These are phyloP conservation scores for Magnolia kwangsiensis DNA, from an alignment of 164 flowering plant species.

Conservation along the genomic window DNA sequence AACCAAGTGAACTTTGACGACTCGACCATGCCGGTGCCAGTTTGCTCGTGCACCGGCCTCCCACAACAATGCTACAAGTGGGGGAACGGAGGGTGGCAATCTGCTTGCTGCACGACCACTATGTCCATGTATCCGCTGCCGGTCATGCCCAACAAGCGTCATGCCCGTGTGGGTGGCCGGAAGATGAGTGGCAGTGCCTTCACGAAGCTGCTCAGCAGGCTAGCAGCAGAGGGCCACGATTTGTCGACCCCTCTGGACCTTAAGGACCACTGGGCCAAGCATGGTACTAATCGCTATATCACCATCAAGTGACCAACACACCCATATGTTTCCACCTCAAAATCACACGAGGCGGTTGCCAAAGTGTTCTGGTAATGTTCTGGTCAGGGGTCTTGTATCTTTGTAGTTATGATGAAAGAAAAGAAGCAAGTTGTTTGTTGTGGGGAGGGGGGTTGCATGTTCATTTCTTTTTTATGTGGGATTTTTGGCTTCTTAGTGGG, in stretches of 20 bases:
- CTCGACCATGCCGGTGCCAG: conserved; percentile 37
- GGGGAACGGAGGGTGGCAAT: conserved; percentile 55
- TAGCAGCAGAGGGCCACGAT: conserved; percentile 37
- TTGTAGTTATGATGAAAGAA: background rate
- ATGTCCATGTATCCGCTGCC: conserved; percentile 42
- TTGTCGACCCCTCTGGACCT: conserved; percentile 32
- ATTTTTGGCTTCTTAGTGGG: too few species aligned
- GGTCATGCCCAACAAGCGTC: conserved; percentile 32
- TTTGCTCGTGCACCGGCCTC: conserved; percentile 44
- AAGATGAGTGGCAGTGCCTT: conserved; percentile 39
- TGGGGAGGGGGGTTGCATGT: background rate
- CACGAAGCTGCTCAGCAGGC: conserved; percentile 31
- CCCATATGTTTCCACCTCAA: background rate
- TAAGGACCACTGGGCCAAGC: conserved; percentile 43
- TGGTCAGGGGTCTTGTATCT: background rate
- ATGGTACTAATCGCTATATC: conserved; percentile 43
- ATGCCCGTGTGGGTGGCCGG: conserved; percentile 37
- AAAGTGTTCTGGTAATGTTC: background rate
- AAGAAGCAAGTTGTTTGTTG: background rate
- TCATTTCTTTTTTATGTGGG: too few species aligned
- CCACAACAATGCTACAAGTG: conserved; percentile 42
- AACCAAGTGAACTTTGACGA: conserved; percentile 31
- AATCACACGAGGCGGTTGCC: background rate
- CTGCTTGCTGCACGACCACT: conserved; percentile 50
- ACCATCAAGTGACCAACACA: conserved; percentile 29